Evolutionary conservation across 257 asterid genomes (phyloP).

Genomic region (Solanum bulbocastanum): DNA sequence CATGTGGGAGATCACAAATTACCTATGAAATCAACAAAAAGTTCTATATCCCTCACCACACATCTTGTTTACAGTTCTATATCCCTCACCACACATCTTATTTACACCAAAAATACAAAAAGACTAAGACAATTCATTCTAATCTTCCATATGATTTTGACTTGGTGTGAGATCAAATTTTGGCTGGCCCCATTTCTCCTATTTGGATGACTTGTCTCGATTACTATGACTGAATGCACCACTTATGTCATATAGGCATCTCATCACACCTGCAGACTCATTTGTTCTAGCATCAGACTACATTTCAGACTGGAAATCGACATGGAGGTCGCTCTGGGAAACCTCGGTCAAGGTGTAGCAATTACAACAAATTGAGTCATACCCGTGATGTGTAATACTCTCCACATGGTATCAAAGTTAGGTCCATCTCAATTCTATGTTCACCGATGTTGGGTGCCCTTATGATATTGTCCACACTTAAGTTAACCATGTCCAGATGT

Average conservation of each 20-base stretch:
- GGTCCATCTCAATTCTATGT: not conserved
- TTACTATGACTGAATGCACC: not conserved
- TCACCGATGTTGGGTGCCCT: not conserved
- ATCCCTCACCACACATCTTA: not conserved
- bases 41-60: not conserved
- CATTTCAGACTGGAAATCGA: not conserved
- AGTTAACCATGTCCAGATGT: not conserved
- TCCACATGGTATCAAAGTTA: not conserved
- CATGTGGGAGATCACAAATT: not conserved
- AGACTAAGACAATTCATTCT: not conserved
- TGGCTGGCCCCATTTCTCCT: not conserved
- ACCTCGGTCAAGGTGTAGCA: not conserved
- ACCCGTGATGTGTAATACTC: not conserved
- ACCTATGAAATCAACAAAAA: not conserved
- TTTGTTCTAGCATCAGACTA: not conserved
- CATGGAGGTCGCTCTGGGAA: not conserved
- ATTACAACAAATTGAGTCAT: not conserved
- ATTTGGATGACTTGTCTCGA: not conserved
- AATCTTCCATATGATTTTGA: not conserved
- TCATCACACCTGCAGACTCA: not conserved
- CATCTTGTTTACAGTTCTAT: not conserved
- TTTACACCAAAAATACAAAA: not conserved
- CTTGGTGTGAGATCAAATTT: not conserved
- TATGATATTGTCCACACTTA: not conserved
- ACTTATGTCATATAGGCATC: not conserved